Percentiles rank a stretch among this genome's conserved stretches.
Conservation (phyloP, 2,329 filamentous ascomycete genomes). For the Talaromyces sp. region DNA sequence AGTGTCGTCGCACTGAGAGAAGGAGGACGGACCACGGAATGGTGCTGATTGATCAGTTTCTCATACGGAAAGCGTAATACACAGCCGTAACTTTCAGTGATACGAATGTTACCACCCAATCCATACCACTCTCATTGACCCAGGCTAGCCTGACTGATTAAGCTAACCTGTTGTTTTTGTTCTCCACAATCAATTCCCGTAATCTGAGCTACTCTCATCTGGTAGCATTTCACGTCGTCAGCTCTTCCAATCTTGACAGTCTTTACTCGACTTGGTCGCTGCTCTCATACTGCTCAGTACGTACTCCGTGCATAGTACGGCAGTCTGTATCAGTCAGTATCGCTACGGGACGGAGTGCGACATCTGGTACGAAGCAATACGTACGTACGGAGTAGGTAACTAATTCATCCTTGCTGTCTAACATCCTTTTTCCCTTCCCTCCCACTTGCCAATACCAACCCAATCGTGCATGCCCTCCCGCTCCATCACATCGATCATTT, state of each 20-base stretch:
- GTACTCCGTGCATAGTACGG: too few species aligned
- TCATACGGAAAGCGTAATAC: neutral
- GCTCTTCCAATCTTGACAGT: neutral
- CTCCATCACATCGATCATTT: neutral
- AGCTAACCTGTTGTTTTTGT: neutral
- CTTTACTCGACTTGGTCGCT: neutral
- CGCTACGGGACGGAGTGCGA: neutral
- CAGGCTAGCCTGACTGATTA: neutral
- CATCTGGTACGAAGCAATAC: neutral
- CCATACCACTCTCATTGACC: neutral
- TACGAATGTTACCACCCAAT: neutral
- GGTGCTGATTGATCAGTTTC: neutral
- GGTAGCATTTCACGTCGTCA: neutral
- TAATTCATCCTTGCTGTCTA: neutral
- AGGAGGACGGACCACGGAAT: neutral
- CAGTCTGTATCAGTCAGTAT: neutral
- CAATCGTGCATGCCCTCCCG: constrained; percentile 2
- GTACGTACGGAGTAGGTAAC: neutral
- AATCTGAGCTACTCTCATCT: neutral
- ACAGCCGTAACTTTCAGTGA: neutral
- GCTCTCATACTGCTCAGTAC: neutral
- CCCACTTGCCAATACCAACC: constrained; percentile 2
- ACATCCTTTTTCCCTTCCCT: neutral
- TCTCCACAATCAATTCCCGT: neutral
- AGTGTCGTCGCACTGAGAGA: neutral